Evolutionary conservation across 1,284 basidiomycete species (phyloP), one percentile per base, ranked within the genome.

Genomic region (Ganoderma multipileum): DNA sequence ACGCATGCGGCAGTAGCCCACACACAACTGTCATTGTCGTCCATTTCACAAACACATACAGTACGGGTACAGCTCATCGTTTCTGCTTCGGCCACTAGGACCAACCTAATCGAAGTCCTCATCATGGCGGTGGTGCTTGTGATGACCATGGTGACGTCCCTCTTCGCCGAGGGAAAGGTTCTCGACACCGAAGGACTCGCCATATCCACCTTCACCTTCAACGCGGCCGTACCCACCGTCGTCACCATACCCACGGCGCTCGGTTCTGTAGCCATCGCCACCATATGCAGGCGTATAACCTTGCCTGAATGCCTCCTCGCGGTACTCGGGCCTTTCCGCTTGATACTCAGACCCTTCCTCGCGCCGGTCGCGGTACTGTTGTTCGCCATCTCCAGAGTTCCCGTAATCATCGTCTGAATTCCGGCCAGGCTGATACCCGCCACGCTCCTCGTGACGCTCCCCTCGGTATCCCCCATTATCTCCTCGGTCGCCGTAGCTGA

Each of bases 161-260:
- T 68, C 70, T 33, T 69, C 69, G n/a, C 68, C 71, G 16, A 77
- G 68, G 6, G 71, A 74, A 20, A 78, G 67, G 38, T 73, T 64
- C 62, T 78, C 76, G 33, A 76, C 76, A 14, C 76, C 76, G 61
- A 73, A 77, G 23, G 76, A 75, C 52, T 78, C 63, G 54, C 67
- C 61, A 28, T 68, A 75, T 57, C 78, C 63, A 42, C 67, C 61
- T 28, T 68, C 55, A 63, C 68, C 71, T 11, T 61, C n/a, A 63
- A 50, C 60, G 23, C 61, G 62, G 18, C 65, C 69, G 36, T 69
- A 66, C 6, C 58, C 65, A 23, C 68, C 61, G 20, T n/a, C 33
- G 9, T 23, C 42, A 50, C 59, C 59, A 42, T 64, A 55, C 47
- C 64, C 69, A 50, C 69, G 52, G 39, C 63, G 23, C 36, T 41